Evolutionary conservation across 495 filamentous ascomycete species (phyloP), one percentile per base, ranked within the genome.

Genomic region (Neurospora sp.): DNA sequence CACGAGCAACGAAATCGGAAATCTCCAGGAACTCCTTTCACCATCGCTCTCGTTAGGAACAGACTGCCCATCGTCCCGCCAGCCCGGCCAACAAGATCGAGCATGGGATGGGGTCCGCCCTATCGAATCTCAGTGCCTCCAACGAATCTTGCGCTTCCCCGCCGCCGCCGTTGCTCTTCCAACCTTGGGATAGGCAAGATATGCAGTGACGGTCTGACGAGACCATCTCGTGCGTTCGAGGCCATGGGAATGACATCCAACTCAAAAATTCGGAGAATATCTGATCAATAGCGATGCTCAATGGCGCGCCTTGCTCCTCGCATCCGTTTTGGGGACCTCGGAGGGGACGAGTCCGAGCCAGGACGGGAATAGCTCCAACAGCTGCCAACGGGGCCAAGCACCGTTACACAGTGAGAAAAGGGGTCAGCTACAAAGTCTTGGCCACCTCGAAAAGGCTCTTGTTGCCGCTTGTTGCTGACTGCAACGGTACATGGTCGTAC

Each of bases 251-350:
- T 27, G 20, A 54, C 46, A 54, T 54, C 46, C 46, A 70, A 70
- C 69, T 72, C 49, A 31, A 39, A 7, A 31, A 18, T 9, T 73
- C 76, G 74, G 74, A 73, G 76, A 74, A 74, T 76, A 71, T 77
- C 20, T 54, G 72, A 40, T 72, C 74, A 74, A 76, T 76, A 69
- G 74, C 14, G 31, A 54, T 39, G n/a, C 20, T 42, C 42, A 27
- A 49, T 60, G 72, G 70, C 69, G 70, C 70, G 46, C 23, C 70
- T 74, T 41, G 31, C 72, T 77, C 74, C 74, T 74, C 71, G 39
- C 74, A 66, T 39, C 79, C 71, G 10, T 39, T 79, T 77, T 71
- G 73, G 78, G 69, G 6, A 75, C 71, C 75, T 70, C 79, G 79
- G 79, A 79, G 77, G 76, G 39, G 42, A 70, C 75, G 60, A 7